phyloP scores from a whole-genome alignment of 305 asterid species.

The Ilex paraguariensis region DNA sequence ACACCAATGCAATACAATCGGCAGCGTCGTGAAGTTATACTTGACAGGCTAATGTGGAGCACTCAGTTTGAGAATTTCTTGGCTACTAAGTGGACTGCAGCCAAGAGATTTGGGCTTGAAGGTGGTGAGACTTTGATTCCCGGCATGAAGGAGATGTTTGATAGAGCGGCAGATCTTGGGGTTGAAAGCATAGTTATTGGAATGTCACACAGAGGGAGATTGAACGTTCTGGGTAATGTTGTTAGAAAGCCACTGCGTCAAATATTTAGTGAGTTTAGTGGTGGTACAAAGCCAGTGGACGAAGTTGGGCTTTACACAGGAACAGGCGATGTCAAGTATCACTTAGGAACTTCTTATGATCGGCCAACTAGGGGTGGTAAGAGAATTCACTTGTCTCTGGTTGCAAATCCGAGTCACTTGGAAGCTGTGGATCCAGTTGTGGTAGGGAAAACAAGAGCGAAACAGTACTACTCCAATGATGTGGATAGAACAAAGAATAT shows the following conservation, averaged over 20 bases:
- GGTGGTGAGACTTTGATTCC: slow-evolving; percentile 98
- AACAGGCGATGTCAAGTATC: slow-evolving; percentile 97
- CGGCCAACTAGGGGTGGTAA: slow-evolving; percentile 97
- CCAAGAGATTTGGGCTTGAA: slow-evolving; percentile 96
- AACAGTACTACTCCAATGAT: slow-evolving; percentile 86
- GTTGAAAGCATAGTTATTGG: slow-evolving; percentile 97
- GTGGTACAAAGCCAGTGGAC: slow-evolving; percentile 84
- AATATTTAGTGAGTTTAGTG: slow-evolving; percentile 87
- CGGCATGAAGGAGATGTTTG: slow-evolving; percentile 99
- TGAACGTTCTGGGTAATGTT: slow-evolving; percentile 91
- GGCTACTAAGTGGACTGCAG: slow-evolving; percentile 97
- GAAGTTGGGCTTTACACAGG: slow-evolving; percentile 90
- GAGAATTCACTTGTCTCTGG: slow-evolving; percentile 89
- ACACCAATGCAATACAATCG: slow-evolving; percentile 60
- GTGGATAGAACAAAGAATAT: slow-evolving; percentile 68
- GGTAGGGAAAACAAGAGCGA: slow-evolving; percentile 93
- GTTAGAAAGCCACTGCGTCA: slow-evolving; percentile 90
- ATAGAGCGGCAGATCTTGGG: slow-evolving; percentile 88
- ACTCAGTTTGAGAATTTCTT: slow-evolving; percentile 91
- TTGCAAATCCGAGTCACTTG: slow-evolving; percentile 98
- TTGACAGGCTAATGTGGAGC: slow-evolving; percentile 94
- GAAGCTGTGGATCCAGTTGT: slow-evolving; percentile 97
- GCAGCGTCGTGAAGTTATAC: slow-evolving; percentile 88
- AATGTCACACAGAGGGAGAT: slow-evolving; percentile 95
- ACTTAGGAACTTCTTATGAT: slow-evolving; percentile 94